These are phyloP conservation scores for Candida krabiensis DNA, from an alignment of 805 yeast species.

Conservation along the genomic window DNA sequence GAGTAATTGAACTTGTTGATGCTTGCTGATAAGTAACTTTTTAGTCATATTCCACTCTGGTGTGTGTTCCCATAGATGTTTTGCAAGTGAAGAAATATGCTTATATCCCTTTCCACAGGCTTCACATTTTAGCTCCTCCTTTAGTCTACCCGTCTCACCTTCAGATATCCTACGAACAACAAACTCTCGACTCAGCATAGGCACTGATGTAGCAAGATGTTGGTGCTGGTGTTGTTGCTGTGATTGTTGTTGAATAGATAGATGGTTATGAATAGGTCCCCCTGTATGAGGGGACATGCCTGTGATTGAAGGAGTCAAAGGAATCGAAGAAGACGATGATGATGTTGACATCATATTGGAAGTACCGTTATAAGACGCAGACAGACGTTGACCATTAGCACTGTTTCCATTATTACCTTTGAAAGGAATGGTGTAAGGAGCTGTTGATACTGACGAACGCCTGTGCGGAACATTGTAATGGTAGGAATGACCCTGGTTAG, in stretches of 20 bases:
- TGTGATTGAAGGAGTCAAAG: constrained; percentile 1
- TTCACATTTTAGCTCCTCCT: constrained; percentile 83
- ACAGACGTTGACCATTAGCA: constrained; percentile 6
- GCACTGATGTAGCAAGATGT: constrained; percentile 18
- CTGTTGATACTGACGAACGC: constrained; percentile 37
- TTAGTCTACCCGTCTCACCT: constrained; percentile 82
- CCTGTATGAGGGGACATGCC: constrained; percentile 23
- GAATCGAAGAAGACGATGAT: constrained; percentile 20
- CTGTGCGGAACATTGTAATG: constrained; percentile 27
- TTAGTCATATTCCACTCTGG: constrained; percentile 92
- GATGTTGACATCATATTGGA: constrained; percentile 22
- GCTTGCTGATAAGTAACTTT: constrained; percentile 77
- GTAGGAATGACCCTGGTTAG: constrained; percentile 6
- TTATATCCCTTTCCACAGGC: constrained; percentile 92
- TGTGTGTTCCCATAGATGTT: constrained; percentile 91
- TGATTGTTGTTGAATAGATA: constrained; percentile 14
- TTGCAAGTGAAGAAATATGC: constrained; percentile 83
- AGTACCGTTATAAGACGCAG: constrained; percentile 11
- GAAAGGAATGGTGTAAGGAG: constrained; percentile 38
- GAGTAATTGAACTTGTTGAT: constrained; percentile 80
- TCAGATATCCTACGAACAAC: constrained; percentile 82
- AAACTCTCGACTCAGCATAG: constrained; percentile 57
- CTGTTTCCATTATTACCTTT: constrained; percentile 14
- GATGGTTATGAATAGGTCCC: constrained; percentile 25
- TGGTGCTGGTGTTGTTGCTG: constrained; percentile 28